phyloP scores from a whole-genome alignment of 2,329 filamentous ascomycete genomes.

The Daldinia sp. region DNA sequence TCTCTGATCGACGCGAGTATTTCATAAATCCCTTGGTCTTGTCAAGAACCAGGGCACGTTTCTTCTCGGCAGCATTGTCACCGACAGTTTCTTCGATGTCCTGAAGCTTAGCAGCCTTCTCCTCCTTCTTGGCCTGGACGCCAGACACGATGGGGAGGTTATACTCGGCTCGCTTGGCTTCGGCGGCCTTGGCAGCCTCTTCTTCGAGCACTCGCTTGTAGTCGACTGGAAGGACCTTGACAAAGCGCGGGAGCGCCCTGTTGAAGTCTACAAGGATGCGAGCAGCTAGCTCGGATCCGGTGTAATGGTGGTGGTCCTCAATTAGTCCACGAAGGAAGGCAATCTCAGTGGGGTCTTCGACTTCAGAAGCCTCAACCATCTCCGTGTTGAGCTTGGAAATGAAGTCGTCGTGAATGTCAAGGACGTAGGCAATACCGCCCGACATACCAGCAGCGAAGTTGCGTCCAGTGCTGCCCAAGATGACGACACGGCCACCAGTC shows the following conservation, averaged over 20 bases:
- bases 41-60: conserved; percentile 89
- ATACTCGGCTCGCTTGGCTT: conserved; percentile 85
- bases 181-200: conserved; percentile 84
- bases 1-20: conserved; percentile 90
- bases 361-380: conserved; percentile 89
- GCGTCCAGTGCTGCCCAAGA: conserved; percentile 88
- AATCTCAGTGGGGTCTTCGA: conserved; percentile 88
- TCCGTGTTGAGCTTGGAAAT: conserved; percentile 93
- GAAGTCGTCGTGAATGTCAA: conserved; percentile 91
- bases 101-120: conserved; percentile 74
- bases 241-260: conserved; percentile 85
- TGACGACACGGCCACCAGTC: conserved; percentile 90
- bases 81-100: conserved; percentile 94
- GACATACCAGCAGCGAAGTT: conserved; percentile 99
- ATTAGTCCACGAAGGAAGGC: conserved; percentile 90
- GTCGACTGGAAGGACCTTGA: conserved; percentile 93
- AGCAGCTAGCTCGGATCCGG: conserved; percentile 91
- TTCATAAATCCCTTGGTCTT: conserved; percentile 99
- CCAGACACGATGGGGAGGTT: conserved; percentile 79
- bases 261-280: conserved; percentile 96
- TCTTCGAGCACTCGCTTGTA: conserved; percentile 94
- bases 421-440: conserved; percentile 93
- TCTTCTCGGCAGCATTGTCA: conserved; percentile 86
- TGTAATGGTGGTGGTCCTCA: conserved; percentile 98
- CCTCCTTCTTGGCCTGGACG: conserved; percentile 69